Conservation (phyloP, 148 eudicot species). For the Selenicereus undatus region DNA sequence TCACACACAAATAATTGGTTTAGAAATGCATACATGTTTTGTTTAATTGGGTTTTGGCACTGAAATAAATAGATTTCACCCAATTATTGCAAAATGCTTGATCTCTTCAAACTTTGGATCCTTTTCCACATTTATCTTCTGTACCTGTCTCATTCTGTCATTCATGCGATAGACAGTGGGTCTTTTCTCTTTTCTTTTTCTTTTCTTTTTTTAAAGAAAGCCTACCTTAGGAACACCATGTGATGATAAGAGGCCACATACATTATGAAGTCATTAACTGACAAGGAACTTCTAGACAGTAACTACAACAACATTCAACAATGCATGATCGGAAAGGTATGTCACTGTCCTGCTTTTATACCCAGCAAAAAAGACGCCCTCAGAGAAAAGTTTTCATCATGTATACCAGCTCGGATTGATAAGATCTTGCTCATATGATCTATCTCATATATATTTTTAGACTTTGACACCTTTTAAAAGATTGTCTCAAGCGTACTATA, state of each 20-base stretch:
- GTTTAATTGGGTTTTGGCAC: no score
- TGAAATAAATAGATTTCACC: neutral
- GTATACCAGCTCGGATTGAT: neutral
- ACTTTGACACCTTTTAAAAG: neutral
- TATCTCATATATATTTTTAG: no score
- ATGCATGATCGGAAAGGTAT: neutral
- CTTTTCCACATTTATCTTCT: neutral
- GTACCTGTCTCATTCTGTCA: neutral
- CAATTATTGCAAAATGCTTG: neutral
- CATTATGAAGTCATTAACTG: neutral
- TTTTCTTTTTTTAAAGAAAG: no score
- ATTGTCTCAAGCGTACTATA: neutral
- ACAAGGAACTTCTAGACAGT: slow-evolving; percentile 3
- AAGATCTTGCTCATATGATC: neutral
- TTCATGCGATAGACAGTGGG: no score
- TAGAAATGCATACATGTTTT: neutral
- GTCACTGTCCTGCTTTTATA: neutral
- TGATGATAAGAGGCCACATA: neutral
- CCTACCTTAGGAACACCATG: neutral
- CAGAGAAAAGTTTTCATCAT: no score
- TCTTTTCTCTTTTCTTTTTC: no score
- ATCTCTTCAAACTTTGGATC: neutral
- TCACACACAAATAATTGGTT: neutral
- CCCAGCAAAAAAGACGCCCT: neutral
- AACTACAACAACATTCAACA: neutral